Percentiles rank a stretch among this genome's conserved stretches.
Evolutionary conservation across 2,329 filamentous ascomycete genomes (phyloP).

Genomic region (Alternaria longipes): DNA sequence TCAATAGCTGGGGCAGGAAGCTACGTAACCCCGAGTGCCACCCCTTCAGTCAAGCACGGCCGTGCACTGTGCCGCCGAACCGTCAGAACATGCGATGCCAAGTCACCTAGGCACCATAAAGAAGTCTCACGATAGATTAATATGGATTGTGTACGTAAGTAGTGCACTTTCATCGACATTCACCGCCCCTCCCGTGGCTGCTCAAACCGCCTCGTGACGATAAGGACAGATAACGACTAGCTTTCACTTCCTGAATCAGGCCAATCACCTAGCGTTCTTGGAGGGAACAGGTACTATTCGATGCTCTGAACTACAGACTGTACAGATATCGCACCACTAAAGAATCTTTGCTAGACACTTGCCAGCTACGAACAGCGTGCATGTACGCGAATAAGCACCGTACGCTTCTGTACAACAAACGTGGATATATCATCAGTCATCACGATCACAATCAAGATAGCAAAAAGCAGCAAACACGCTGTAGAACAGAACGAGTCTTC

Average conservation of each 20-base stretch:
- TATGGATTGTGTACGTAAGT: constrained; percentile 18
- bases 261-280: neutral
- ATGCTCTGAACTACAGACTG: neutral
- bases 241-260: neutral
- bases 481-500: neutral
- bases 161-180: constrained; percentile 3
- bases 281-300: neutral
- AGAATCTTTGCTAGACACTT: neutral
- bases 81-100: constrained; percentile 19
- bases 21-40: constrained; percentile 28
- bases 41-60: constrained; percentile 28
- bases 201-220: constrained; percentile 13
- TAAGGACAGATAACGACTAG: constrained; percentile 37
- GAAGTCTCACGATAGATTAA: constrained; percentile 14
- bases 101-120: constrained; percentile 12
- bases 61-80: constrained; percentile 24
- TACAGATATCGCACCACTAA: neutral
- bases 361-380: neutral
- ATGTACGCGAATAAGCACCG: constrained; percentile 11
- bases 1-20: constrained; percentile 26
- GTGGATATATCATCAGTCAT: constrained; percentile 18
- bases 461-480: neutral
- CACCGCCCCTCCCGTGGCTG: constrained; percentile 6
- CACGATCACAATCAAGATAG: neutral
- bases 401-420: neutral